A percentile compares a stretch with the other conserved stretches of the same genome.
These are phyloP conservation scores for Microsporum ferrugineum DNA, from an alignment of 2,329 filamentous ascomycete species.

Conservation along the genomic window DNA sequence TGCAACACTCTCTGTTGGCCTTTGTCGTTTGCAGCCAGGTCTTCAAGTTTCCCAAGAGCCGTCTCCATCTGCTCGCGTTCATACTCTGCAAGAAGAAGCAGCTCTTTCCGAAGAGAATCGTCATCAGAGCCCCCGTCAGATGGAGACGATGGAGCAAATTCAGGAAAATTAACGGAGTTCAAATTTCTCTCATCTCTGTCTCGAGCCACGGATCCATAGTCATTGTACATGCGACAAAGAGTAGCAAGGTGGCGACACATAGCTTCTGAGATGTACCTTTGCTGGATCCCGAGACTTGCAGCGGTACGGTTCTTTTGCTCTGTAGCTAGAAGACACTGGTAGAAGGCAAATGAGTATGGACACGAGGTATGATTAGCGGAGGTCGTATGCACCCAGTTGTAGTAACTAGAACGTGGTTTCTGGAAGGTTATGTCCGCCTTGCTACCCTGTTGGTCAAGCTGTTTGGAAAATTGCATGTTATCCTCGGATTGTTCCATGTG, in stretches of 20 bases:
- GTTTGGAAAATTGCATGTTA: not conserved
- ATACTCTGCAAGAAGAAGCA: not conserved
- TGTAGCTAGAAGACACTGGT: not conserved
- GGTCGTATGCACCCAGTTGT: not conserved
- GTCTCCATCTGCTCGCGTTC: not conserved
- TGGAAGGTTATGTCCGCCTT: not conserved
- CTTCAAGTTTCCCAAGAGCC: not conserved
- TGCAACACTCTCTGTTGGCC: conserved; percentile 6
- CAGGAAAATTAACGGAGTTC: conserved; percentile 26
- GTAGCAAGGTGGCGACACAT: conserved; percentile 18
- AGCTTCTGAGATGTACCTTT: conserved; percentile 8
- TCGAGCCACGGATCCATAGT: conserved; percentile 23
- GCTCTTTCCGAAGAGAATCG: conserved; percentile 19
- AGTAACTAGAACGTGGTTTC: not conserved
- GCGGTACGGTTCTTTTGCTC: not conserved
- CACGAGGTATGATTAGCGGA: not conserved
- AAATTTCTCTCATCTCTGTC: conserved; percentile 24
- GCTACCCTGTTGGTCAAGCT: not conserved
- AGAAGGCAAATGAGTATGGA: not conserved
- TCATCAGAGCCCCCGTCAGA: conserved; percentile 19
- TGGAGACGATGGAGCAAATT: conserved; percentile 15
- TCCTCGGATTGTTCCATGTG: conserved; percentile 8
- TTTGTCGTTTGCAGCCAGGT: not conserved
- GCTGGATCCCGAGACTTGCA: not conserved
- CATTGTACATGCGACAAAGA: conserved; percentile 27